Percentiles rank a stretch among this genome's conserved stretches.
phyloP scores from a whole-genome alignment of 2,329 filamentous ascomycete species.

The Pestalotiopsis sp. region DNA sequence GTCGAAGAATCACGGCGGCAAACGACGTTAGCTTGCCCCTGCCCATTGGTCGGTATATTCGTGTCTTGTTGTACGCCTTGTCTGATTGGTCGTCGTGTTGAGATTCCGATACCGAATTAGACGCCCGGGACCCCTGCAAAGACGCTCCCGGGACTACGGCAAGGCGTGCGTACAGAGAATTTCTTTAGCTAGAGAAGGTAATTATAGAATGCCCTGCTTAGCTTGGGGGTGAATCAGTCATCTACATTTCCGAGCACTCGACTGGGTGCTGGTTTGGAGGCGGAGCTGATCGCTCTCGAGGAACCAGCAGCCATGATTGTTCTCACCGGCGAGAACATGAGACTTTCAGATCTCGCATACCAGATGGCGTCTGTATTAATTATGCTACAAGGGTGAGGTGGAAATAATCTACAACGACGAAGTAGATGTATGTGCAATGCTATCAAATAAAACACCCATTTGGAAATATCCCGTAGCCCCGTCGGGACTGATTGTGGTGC shows the following conservation, averaged over 20 bases:
- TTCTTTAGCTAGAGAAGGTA: not conserved
- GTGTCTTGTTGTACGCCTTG: conserved; percentile 10
- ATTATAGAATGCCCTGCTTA: not conserved
- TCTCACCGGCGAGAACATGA: too few relatives aligned
- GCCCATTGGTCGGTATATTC: conserved; percentile 6
- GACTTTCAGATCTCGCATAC: too few relatives aligned
- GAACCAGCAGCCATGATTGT: too few relatives aligned
- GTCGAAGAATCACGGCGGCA: conserved; percentile 1
- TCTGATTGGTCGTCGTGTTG: conserved; percentile 17
- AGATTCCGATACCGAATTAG: conserved; percentile 10
- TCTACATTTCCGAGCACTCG: not conserved
- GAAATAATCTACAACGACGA: too few relatives aligned
- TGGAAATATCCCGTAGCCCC: too few relatives aligned
- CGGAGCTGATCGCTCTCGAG: not conserved
- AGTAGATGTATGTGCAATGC: too few relatives aligned
- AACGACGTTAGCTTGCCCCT: not conserved
- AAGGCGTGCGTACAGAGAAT: not conserved
- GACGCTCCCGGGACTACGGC: not conserved
- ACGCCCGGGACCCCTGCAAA: conserved; percentile 16
- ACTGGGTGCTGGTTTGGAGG: not conserved
- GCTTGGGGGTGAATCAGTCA: not conserved
- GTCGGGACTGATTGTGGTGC: too few relatives aligned
- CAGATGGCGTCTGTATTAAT: too few relatives aligned
- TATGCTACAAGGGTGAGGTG: too few relatives aligned
- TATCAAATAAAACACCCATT: too few relatives aligned